A percentile compares a stretch with the other conserved stretches of the same genome.
phyloP scores from a whole-genome alignment of 345 rosid species.

The Brassica carinata region DNA sequence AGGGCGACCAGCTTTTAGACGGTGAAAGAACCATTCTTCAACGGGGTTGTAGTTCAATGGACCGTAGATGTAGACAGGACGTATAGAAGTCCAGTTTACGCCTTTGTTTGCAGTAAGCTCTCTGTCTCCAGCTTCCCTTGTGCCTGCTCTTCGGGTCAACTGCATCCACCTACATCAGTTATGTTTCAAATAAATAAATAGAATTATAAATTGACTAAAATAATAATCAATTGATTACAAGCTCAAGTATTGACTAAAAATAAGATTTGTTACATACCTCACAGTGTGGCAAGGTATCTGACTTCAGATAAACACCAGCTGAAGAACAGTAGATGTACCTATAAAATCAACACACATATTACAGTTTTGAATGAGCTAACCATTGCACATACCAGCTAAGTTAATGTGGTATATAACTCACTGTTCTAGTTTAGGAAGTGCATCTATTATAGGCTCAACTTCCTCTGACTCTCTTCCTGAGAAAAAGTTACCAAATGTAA shows the following conservation, averaged over 20 bases:
- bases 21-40: slow-evolving; percentile 98
- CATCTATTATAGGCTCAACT: slow-evolving; percentile 91
- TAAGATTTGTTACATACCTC: slow-evolving; percentile 55
- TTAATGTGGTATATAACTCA: background rate
- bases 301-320: slow-evolving; percentile 91
- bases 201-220: too few species aligned
- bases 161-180: slow-evolving; percentile 60
- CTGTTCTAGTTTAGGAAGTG: slow-evolving; percentile 86
- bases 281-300: slow-evolving; percentile 75
- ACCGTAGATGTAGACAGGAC: slow-evolving; percentile 95
- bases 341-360: slow-evolving; percentile 29
- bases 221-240: background rate
- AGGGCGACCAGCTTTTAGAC: slow-evolving; percentile 92
- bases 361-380: background rate
- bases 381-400: background rate
- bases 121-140: slow-evolving; percentile 95
- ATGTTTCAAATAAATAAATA: background rate
- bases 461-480: slow-evolving; percentile 88
- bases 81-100: slow-evolving; percentile 89
- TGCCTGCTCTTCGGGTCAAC: slow-evolving; percentile 98
- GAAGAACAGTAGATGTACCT: slow-evolving; percentile 96
- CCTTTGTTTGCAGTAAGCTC: slow-evolving; percentile 59
- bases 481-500: slow-evolving; percentile 14
- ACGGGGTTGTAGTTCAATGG: slow-evolving; percentile 97
- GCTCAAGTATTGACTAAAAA: slow-evolving; percentile 4